Percentiles rank a stretch among this genome's conserved stretches.
phyloP scores from a whole-genome alignment of 1,284 basidiomycete species.

The Gomphus sp. region DNA sequence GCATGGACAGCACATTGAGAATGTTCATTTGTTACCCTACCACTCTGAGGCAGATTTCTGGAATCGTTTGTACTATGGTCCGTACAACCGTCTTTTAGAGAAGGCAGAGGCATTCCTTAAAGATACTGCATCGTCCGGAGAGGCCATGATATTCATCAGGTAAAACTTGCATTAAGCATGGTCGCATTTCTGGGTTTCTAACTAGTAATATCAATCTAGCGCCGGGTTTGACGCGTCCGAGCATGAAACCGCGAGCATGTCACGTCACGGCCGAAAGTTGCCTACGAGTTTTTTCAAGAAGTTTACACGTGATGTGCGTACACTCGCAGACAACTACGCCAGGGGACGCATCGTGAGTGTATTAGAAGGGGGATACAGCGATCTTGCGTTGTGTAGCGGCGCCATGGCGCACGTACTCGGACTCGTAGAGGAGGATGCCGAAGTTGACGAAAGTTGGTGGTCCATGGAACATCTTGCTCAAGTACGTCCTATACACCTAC shows the following conservation, averaged over 20 bases:
- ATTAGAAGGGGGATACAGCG: conserved; percentile 93
- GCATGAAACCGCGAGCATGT: conserved; percentile 90
- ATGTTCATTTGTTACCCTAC: conserved; percentile 83
- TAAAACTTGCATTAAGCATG: conserved; percentile 18
- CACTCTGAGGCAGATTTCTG: conserved; percentile 71
- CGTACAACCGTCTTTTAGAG: conserved; percentile 63
- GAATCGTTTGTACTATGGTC: conserved; percentile 56
- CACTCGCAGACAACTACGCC: conserved; percentile 60
- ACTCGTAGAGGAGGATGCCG: conserved; percentile 28
- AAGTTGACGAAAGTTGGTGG: conserved; percentile 62
- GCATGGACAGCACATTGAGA: conserved; percentile 88
- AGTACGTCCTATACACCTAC: conserved; percentile 29
- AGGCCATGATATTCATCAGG: conserved; percentile 83
- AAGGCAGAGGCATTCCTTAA: conserved; percentile 70
- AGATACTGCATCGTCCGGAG: conserved; percentile 54
- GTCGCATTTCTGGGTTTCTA: not conserved
- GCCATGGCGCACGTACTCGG: conserved; percentile 74
- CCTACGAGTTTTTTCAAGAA: conserved; percentile 82
- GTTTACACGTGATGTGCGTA: conserved; percentile 69
- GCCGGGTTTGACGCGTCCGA: conserved; percentile 93
- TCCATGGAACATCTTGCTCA: conserved; percentile 48
- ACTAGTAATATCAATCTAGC: conserved; percentile 25
- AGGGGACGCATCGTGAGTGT: conserved; percentile 75
- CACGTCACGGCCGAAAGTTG: conserved; percentile 84
- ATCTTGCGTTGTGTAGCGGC: conserved; percentile 77